A percentile compares a stretch with the other conserved stretches of the same genome.
Evolutionary conservation across 208 protist species (phyloP).

Genomic region (Novymonas esmeraldas): DNA sequence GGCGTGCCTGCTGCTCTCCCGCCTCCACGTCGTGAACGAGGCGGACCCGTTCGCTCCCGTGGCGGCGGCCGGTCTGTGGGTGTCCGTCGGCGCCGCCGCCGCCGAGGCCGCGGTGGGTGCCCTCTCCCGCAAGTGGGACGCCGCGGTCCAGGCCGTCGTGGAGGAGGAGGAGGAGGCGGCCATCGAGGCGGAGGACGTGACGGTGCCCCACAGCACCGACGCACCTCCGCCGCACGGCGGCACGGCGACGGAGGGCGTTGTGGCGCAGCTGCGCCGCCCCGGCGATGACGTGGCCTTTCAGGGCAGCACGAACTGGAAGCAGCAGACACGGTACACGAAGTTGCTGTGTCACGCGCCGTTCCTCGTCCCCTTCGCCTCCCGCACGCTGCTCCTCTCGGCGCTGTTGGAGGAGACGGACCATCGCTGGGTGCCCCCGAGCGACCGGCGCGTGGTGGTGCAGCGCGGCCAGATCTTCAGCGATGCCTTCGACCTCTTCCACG

Average conservation of each 20-base stretch:
- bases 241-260: background rate
- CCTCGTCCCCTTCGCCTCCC: constrained; percentile 70
- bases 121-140: constrained; percentile 37
- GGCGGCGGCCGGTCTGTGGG: constrained; percentile 50
- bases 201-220: background rate
- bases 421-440: constrained; percentile 16
- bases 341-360: constrained; percentile 77
- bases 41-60: constrained; percentile 50
- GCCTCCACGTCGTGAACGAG: constrained; percentile 78
- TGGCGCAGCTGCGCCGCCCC: constrained; percentile 21
- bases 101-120: constrained; percentile 16
- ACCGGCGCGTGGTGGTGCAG: constrained; percentile 36
- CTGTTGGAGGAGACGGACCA: constrained; percentile 45
- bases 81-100: constrained; percentile 38
- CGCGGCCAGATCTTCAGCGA: constrained; percentile 86
- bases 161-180: constrained; percentile 31
- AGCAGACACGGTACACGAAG: constrained; percentile 52
- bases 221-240: background rate
- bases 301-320: constrained; percentile 48
- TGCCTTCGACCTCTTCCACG: constrained; percentile 68
- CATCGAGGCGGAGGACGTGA: constrained; percentile 11
- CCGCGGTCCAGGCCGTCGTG: constrained; percentile 22
- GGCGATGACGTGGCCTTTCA: constrained; percentile 51
- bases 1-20: constrained; percentile 58
- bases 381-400: constrained; percentile 61